Conservation (phyloP, 2,329 filamentous ascomycete genomes). For the Fusarium pseudocircinatum region DNA sequence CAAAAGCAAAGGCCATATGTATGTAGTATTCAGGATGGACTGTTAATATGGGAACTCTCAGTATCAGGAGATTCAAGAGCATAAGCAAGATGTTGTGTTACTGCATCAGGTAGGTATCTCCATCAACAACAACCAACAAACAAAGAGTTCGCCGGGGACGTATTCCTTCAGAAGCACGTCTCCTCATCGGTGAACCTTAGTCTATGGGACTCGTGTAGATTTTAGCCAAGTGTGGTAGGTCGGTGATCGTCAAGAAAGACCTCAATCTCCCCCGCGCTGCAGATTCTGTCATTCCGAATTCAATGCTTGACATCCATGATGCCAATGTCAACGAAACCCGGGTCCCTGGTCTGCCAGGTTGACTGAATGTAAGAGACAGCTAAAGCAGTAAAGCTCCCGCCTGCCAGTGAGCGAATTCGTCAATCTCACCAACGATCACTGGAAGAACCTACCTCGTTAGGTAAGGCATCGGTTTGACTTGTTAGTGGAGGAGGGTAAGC, state of each 20-base stretch:
- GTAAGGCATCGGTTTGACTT: constrained; percentile 16
- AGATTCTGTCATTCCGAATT: constrained; percentile 6
- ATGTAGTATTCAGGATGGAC: not conserved
- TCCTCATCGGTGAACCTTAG: not conserved
- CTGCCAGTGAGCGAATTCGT: constrained; percentile 24
- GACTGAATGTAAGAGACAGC: constrained; percentile 1
- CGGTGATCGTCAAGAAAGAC: constrained; percentile 6
- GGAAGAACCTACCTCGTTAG: constrained; percentile 28
- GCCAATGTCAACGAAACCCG: not conserved
- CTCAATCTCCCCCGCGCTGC: constrained; percentile 16
- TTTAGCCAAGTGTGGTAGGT: constrained; percentile 14
- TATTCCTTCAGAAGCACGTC: constrained; percentile 13
- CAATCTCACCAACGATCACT: constrained; percentile 11
- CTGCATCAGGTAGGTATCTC: not conserved
- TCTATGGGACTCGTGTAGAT: not conserved
- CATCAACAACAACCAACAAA: not conserved
- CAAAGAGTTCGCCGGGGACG: not conserved
- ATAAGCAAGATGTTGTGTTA: not conserved
- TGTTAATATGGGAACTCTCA: not conserved
- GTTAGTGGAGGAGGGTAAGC: not conserved
- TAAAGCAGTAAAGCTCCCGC: constrained; percentile 25
- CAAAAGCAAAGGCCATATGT: not conserved
- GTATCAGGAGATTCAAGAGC: not conserved
- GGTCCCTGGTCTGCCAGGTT: constrained; percentile 22
- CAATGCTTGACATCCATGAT: constrained; percentile 8